Evolutionary conservation across 2,329 filamentous ascomycete genomes (phyloP).

Genomic region (Aureobasidium sp.): DNA sequence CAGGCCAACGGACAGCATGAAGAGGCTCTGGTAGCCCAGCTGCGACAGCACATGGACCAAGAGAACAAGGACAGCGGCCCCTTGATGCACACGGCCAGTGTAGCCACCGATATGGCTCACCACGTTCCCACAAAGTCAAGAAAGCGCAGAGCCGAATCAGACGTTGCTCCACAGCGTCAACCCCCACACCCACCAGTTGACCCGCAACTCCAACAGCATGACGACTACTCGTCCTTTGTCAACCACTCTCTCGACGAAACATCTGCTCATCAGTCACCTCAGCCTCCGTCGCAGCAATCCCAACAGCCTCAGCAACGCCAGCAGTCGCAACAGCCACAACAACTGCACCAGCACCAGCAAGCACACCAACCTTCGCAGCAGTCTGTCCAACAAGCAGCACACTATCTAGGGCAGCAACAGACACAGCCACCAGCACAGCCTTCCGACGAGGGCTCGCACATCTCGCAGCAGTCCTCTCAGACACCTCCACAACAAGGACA

Average conservation of each 20-base stretch:
- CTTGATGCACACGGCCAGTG: neutral
- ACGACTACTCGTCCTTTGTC: conserved; percentile 10
- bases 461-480: neutral
- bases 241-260: neutral
- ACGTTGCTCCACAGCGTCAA: neutral
- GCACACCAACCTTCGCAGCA: conserved; percentile 19
- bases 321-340: neutral
- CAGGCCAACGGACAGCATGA: conserved; percentile 14
- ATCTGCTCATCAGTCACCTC: neutral
- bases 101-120: neutral
- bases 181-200: neutral
- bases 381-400: conserved; percentile 19
- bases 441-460: neutral
- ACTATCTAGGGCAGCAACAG: neutral
- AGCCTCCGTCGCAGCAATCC: neutral
- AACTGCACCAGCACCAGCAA: conserved; percentile 8
- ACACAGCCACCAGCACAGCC: conserved; percentile 6
- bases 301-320: neutral
- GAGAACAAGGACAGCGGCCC: conserved; percentile 9
- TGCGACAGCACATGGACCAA: conserved; percentile 15
- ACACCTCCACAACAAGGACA: neutral
- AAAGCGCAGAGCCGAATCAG: conserved; percentile 7
- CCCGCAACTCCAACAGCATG: conserved; percentile 13
- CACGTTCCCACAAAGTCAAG: neutral
- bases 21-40: conserved; percentile 13